Percentiles rank a stretch among this genome's conserved stretches.
Conservation (phyloP, 306 rosid species). For the Inga laurina region DNA sequence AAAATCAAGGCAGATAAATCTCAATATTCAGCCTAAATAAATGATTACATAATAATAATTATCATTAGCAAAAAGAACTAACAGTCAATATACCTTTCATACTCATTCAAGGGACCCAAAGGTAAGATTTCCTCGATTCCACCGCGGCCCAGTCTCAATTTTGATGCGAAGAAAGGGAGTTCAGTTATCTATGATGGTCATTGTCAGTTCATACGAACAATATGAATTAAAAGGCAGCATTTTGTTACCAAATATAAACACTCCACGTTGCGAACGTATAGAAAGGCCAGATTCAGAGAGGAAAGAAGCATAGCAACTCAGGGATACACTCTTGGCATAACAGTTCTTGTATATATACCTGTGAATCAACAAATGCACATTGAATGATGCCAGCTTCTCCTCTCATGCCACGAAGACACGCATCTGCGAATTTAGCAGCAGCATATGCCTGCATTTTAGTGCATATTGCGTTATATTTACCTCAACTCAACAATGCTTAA, state of each 20-base stretch:
- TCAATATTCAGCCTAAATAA: neutral
- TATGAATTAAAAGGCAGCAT: neutral
- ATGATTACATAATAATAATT: neutral
- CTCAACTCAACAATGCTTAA: slow-evolving; percentile 7
- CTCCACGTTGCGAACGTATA: neutral
- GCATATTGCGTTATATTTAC: slow-evolving; percentile 18
- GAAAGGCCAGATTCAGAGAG: neutral
- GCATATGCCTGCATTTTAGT: slow-evolving; percentile 79
- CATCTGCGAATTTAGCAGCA: slow-evolving; percentile 83
- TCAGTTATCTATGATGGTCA: slow-evolving; percentile 64
- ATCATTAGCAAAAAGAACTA: neutral
- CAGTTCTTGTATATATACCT: slow-evolving; percentile 36
- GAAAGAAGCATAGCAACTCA: slow-evolving; percentile 2
- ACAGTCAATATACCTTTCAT: slow-evolving; percentile 59
- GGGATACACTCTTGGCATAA: slow-evolving; percentile 8
- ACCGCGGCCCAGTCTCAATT: slow-evolving; percentile 71
- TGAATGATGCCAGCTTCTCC: slow-evolving; percentile 71
- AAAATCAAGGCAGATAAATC: slow-evolving; percentile 3
- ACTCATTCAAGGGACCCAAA: slow-evolving; percentile 83
- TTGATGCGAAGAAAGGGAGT: slow-evolving; percentile 89
- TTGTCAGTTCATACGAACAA: slow-evolving; percentile 16
- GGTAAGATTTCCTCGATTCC: slow-evolving; percentile 78
- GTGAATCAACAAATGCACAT: slow-evolving; percentile 78
- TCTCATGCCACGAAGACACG: slow-evolving; percentile 77
- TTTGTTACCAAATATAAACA: neutral